Evolutionary conservation across 75 land plant genomes (phyloP).

Genomic region (Picea glauca): DNA sequence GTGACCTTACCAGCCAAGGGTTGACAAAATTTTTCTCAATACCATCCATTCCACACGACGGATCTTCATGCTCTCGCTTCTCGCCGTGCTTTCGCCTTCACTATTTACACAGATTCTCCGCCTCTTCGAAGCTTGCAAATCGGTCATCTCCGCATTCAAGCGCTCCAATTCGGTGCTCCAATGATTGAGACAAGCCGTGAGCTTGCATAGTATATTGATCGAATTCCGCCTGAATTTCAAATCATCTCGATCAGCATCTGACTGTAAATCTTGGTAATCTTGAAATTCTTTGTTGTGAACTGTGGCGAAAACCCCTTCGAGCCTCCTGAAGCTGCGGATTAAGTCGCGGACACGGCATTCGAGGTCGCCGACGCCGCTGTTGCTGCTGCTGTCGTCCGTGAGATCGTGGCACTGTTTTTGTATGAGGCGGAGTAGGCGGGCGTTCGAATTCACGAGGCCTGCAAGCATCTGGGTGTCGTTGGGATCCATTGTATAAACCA

Average conservation of each 20-base stretch:
- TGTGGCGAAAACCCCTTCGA: background rate
- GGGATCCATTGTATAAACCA: background rate
- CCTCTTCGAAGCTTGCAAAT: background rate
- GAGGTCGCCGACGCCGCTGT: background rate
- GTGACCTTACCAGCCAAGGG: background rate
- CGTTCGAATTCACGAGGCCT: background rate
- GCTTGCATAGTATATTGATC: background rate
- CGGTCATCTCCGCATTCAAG: background rate
- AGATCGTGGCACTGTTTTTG: background rate
- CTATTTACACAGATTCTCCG: background rate
- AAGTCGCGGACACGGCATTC: background rate
- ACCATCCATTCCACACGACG: constrained; percentile 4
- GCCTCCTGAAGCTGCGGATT: background rate
- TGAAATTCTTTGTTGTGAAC: background rate
- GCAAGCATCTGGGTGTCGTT: background rate
- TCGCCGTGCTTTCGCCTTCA: background rate
- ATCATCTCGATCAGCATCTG: background rate
- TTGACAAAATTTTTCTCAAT: background rate
- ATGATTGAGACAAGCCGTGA: background rate
- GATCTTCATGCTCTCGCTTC: background rate
- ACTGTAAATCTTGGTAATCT: background rate
- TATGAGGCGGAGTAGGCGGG: background rate
- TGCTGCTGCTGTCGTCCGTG: background rate
- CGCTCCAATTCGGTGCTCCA: background rate
- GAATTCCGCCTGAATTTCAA: background rate